Conservation (phyloP, 1,139 yeast species). For the Hanseniaspora gamundiae region DNA sequence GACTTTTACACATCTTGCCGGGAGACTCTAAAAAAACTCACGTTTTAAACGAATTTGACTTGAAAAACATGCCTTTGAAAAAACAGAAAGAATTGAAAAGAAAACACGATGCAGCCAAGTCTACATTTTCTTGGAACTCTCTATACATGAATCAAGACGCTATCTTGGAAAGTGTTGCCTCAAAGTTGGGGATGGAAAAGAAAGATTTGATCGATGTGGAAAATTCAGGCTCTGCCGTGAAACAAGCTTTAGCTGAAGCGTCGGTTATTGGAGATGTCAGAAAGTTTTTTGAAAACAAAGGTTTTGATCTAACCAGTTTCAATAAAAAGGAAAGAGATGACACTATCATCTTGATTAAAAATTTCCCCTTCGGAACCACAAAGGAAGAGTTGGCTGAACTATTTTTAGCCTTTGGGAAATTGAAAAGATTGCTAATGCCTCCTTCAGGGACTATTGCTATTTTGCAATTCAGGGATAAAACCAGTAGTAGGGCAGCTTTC, state of each 20-base stretch:
- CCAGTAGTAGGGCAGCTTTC: slow-evolving; percentile 84
- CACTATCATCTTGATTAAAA: slow-evolving; percentile 68
- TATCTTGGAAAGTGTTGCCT: slow-evolving; percentile 80
- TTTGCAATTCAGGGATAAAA: slow-evolving; percentile 76
- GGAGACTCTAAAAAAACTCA: slow-evolving; percentile 73
- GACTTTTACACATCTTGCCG: slow-evolving; percentile 80
- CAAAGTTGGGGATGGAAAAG: slow-evolving; percentile 70
- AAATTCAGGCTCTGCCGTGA: slow-evolving; percentile 82
- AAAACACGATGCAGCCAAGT: slow-evolving; percentile 71
- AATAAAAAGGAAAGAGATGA: slow-evolving; percentile 66
- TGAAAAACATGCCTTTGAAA: slow-evolving; percentile 81
- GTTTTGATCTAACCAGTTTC: slow-evolving; percentile 73
- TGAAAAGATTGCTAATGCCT: slow-evolving; percentile 80
- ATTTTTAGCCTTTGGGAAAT: slow-evolving; percentile 67
- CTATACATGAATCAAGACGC: slow-evolving; percentile 86
- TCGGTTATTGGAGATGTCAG: slow-evolving; percentile 88
- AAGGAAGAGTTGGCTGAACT: slow-evolving; percentile 69
- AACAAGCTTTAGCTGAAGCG: slow-evolving; percentile 95
- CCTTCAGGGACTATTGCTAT: slow-evolving; percentile 96
- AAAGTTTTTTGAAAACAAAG: slow-evolving; percentile 70
- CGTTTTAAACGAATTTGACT: slow-evolving; percentile 75
- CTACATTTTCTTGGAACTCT: slow-evolving; percentile 92
- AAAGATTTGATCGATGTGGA: slow-evolving; percentile 80
- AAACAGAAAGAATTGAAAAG: slow-evolving; percentile 78
- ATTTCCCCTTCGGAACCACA: slow-evolving; percentile 80